These are phyloP conservation scores for Plasmodium vinckei DNA, from an alignment of 169 alveolate species.

Conservation along the genomic window DNA sequence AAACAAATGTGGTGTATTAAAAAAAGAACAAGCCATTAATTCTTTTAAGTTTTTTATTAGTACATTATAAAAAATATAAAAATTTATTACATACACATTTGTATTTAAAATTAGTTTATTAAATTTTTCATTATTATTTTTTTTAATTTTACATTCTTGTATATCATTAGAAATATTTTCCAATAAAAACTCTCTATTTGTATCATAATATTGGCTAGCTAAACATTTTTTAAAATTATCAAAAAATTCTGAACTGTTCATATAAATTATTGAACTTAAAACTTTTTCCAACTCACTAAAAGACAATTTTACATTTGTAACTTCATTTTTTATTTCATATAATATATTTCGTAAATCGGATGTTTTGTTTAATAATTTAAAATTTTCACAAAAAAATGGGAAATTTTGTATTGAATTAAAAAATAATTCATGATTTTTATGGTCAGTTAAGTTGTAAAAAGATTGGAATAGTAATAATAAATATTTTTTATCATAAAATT, in stretches of 20 bases:
- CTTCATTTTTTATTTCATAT: too few relatives aligned
- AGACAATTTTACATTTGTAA: too few relatives aligned
- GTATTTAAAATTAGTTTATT: background rate
- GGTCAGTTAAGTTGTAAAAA: constrained; percentile 2
- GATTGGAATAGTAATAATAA: background rate
- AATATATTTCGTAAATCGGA: background rate
- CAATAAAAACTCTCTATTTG: too few relatives aligned
- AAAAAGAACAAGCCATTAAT: background rate
- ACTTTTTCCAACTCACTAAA: constrained; percentile 5
- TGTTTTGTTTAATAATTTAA: background rate
- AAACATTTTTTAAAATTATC: constrained; percentile 1
- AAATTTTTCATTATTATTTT: background rate
- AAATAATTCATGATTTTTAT: background rate
- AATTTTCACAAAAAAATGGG: background rate
- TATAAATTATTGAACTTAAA: background rate
- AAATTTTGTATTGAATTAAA: background rate
- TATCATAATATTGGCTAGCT: background rate
- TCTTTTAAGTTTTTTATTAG: background rate
- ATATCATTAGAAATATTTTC: background rate
- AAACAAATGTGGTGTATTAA: background rate
- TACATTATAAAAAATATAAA: constrained; percentile 2
- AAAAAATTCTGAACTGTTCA: constrained; percentile 12
- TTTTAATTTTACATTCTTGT: background rate
- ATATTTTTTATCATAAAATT: background rate
- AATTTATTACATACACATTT: background rate